A percentile compares a stretch with the other conserved stretches of the same genome.
Evolutionary conservation across 2,329 filamentous ascomycete genomes (phyloP).

Genomic region (Lasiodiplodia hormozganensis): DNA sequence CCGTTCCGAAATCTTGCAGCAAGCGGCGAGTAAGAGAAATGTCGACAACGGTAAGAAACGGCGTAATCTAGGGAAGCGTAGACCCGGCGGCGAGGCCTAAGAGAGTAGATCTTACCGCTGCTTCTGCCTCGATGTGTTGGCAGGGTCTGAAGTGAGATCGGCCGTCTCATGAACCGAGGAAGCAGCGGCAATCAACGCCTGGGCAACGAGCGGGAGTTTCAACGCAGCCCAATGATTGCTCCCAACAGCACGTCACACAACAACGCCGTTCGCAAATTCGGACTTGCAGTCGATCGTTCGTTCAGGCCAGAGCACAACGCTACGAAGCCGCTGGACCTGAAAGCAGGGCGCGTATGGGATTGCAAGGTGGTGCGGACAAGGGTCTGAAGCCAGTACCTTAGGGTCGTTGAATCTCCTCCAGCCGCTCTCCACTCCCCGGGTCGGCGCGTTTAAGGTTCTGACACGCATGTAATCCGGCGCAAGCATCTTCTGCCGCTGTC

Average conservation of each 20-base stretch:
- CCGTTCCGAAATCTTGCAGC: slow-evolving; percentile 6
- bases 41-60: not conserved
- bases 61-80: not conserved
- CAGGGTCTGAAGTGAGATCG: slow-evolving; percentile 3
- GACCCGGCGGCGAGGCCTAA: not conserved
- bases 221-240: slow-evolving; percentile 5
- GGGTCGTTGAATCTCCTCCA: not conserved
- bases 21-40: not conserved
- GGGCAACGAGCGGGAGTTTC: slow-evolving; percentile 11
- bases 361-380: slow-evolving; percentile 5
- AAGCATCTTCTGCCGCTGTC: slow-evolving; percentile 3
- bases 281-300: slow-evolving; percentile 10
- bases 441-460: slow-evolving; percentile 22
- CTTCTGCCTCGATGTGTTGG: slow-evolving; percentile 4
- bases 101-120: slow-evolving; percentile 5
- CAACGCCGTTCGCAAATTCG: slow-evolving; percentile 27
- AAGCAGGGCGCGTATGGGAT: slow-evolving; percentile 10
- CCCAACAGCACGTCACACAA: slow-evolving; percentile 13
- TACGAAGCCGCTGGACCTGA: slow-evolving; percentile 12
- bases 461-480: slow-evolving; percentile 21
- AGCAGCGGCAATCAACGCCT: not conserved
- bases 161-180: slow-evolving; percentile 24
- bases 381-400: not conserved
- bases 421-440: not conserved
- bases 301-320: slow-evolving; percentile 7